A percentile compares a stretch with the other conserved stretches of the same genome.
Conservation (phyloP, 2,329 filamentous ascomycete genomes). For the Aspergillus sp. region DNA sequence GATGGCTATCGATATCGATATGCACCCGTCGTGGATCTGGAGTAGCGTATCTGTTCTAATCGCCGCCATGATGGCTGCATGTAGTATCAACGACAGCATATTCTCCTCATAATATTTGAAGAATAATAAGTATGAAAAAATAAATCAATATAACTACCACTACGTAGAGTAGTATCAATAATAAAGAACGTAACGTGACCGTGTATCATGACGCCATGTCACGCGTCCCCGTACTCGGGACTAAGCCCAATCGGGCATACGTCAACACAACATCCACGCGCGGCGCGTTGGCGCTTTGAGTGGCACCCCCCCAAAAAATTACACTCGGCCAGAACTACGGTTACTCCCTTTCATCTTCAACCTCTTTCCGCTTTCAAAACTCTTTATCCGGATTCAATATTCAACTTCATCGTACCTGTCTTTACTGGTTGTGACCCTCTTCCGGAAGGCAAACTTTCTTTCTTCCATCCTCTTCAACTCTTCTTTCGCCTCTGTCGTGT, state of each 20-base stretch:
- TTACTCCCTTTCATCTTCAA: not conserved
- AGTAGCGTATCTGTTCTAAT: not conserved
- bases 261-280: conserved; percentile 30
- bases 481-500: not conserved
- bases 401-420: not conserved
- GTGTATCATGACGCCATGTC: not conserved
- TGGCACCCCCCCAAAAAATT: conserved; percentile 8
- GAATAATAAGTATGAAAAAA: too few relatives aligned
- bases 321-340: not conserved
- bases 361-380: not conserved
- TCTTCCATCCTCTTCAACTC: not conserved
- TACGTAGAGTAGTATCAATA: too few relatives aligned
- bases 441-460: not conserved
- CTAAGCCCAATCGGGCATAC: conserved; percentile 18
- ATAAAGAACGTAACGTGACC: too few relatives aligned
- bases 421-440: not conserved
- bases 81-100: too few relatives aligned
- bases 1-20: not conserved
- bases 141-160: too few relatives aligned
- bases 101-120: too few relatives aligned
- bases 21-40: not conserved
- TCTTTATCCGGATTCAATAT: not conserved
- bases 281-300: conserved; percentile 16
- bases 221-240: conserved; percentile 20
- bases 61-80: too few relatives aligned